Percentiles rank a stretch among this genome's conserved stretches.
Conservation (phyloP, 208 protist species). For the Crithidia fasciculata region DNA sequence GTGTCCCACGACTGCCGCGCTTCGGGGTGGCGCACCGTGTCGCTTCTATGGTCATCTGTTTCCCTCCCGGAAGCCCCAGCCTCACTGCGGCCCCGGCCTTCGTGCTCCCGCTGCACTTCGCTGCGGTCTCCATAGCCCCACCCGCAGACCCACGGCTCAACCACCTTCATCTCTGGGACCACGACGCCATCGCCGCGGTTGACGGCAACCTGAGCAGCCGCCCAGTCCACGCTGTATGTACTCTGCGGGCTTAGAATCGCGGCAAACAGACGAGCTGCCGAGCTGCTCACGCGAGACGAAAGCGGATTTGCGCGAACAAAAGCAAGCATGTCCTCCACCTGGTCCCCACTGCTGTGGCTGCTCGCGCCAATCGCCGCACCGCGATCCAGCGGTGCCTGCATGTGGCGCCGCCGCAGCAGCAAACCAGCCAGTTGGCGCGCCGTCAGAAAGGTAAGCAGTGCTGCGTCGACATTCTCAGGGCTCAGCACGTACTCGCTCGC, state of each 20-base stretch:
- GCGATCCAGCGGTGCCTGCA: constrained; percentile 7
- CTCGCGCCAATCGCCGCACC: neutral
- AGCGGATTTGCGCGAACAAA: constrained; percentile 7
- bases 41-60: neutral
- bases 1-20: neutral
- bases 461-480: constrained; percentile 15
- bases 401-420: constrained; percentile 18
- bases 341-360: constrained; percentile 2
- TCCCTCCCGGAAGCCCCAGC: neutral
- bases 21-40: neutral
- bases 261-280: constrained; percentile 37
- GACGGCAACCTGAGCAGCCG: constrained; percentile 32
- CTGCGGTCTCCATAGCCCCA: constrained; percentile 1
- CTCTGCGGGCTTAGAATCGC: constrained; percentile 41
- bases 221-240: constrained; percentile 52
- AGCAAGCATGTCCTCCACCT: constrained; percentile 9
- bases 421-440: constrained; percentile 16
- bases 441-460: constrained; percentile 31
- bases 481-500: constrained; percentile 15
- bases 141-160: constrained; percentile 23
- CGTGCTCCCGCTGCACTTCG: neutral
- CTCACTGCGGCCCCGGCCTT: neutral
- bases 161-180: constrained; percentile 44
- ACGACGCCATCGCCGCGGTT: constrained; percentile 46
- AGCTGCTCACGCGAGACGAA: constrained; percentile 8